These are phyloP conservation scores for Veloporphyrellus conicus DNA, from an alignment of 1,284 basidiomycete genomes.

Conservation along the genomic window DNA sequence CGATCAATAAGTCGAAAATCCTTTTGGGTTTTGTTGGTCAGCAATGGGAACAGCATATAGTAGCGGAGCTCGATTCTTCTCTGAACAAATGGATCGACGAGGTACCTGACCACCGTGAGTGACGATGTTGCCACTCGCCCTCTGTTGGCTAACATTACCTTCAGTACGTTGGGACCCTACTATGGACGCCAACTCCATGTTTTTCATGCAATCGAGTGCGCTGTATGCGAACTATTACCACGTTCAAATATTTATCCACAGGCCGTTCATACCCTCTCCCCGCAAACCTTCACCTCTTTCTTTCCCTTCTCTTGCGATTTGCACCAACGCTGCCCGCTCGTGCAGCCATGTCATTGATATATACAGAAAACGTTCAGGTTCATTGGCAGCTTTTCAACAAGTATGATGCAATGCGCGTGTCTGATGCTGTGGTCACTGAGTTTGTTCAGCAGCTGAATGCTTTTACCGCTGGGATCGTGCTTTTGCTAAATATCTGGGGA, in stretches of 20 bases:
- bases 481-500: slow-evolving; percentile 53
- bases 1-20: slow-evolving; percentile 65
- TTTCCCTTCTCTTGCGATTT: slow-evolving; percentile 76
- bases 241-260: slow-evolving; percentile 73
- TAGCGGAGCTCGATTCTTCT: slow-evolving; percentile 72
- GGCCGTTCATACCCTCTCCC: slow-evolving; percentile 75
- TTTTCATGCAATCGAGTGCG: slow-evolving; percentile 67
- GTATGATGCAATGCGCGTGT: slow-evolving; percentile 22
- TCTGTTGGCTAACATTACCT: slow-evolving; percentile 2
- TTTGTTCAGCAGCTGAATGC: slow-evolving; percentile 29
- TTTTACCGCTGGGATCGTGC: slow-evolving; percentile 48
- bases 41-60: slow-evolving; percentile 65
- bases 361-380: slow-evolving; percentile 37
- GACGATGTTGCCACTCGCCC: background rate
- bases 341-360: slow-evolving; percentile 70
- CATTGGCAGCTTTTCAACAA: slow-evolving; percentile 39
- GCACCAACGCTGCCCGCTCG: slow-evolving; percentile 79
- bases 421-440: slow-evolving; percentile 1
- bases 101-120: slow-evolving; percentile 61
- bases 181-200: slow-evolving; percentile 46
- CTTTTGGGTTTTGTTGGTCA: slow-evolving; percentile 55
- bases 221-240: slow-evolving; percentile 70
- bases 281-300: slow-evolving; percentile 53
- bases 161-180: slow-evolving; percentile 73
- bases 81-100: slow-evolving; percentile 75